phyloP scores from a whole-genome alignment of 768 basidiomycete species.

The Suillus weaverae region DNA sequence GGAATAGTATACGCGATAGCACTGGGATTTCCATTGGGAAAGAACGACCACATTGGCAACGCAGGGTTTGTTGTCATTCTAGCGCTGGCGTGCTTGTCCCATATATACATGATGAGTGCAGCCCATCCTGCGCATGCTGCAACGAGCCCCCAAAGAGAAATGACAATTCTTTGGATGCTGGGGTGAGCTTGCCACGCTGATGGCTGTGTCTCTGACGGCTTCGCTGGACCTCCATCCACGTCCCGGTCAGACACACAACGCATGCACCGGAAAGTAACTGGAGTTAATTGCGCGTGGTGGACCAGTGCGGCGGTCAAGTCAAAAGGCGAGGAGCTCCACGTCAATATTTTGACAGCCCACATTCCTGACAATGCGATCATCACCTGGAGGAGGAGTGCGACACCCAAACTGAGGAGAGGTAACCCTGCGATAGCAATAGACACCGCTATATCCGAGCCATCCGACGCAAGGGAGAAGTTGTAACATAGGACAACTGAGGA shows the following conservation, averaged over 20 bases:
- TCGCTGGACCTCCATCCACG: conserved; percentile 10
- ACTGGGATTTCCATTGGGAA: conserved; percentile 22
- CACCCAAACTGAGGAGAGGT: conserved; percentile 30
- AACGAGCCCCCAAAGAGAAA: conserved; percentile 25
- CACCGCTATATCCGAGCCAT: too few relatives aligned
- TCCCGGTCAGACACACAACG: conserved; percentile 16
- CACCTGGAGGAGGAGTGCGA: conserved; percentile 24
- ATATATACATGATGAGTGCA: conserved; percentile 6
- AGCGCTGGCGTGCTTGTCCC: conserved; percentile 2
- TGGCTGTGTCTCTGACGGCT: conserved; percentile 19
- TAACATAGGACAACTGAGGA: conserved; percentile 8
- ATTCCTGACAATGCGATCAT: conserved; percentile 25
- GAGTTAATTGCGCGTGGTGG: conserved; percentile 24
- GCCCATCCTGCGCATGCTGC: conserved; percentile 24
- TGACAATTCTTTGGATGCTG: conserved; percentile 20
- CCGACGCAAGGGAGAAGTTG: too few relatives aligned
- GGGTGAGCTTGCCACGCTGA: conserved; percentile 31
- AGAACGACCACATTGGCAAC: conserved; percentile 25
- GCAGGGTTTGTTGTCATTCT: too few relatives aligned
- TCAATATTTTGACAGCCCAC: conserved; percentile 23
- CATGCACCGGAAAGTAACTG: conserved; percentile 27
- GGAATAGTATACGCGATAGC: conserved; percentile 21
- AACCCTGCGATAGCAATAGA: conserved; percentile 18
- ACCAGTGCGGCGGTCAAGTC: conserved; percentile 32
- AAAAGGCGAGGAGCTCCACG: conserved; percentile 35